Conservation (phyloP, 1,139 yeast species). For the Debaryomyces udenii region DNA sequence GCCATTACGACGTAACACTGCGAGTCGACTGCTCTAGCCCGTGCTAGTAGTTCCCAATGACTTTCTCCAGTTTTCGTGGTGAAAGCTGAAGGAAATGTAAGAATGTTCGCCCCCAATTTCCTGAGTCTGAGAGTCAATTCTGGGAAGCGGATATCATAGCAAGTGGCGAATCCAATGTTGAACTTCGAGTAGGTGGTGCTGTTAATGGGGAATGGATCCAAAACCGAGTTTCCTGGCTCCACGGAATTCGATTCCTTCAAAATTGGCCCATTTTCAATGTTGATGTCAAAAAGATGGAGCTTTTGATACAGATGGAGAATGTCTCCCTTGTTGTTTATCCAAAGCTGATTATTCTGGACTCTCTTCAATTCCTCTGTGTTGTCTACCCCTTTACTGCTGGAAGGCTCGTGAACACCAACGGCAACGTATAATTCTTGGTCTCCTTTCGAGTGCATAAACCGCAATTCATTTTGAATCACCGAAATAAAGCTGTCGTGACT, state of each 20-base stretch:
- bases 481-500: conserved; percentile 55
- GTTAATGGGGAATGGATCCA: conserved; percentile 51
- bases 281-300: conserved; percentile 87
- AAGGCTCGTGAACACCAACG: conserved; percentile 85
- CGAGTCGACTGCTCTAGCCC: conserved; percentile 84
- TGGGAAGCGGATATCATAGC: conserved; percentile 90
- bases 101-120: conserved; percentile 70
- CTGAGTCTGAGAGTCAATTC: conserved; percentile 72
- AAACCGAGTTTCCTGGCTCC: conserved; percentile 67
- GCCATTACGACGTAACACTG: conserved; percentile 90
- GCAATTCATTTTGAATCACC: conserved; percentile 53
- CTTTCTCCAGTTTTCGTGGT: conserved; percentile 89
- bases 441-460: conserved; percentile 16
- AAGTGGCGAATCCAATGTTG: conserved; percentile 71
- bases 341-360: conserved; percentile 71
- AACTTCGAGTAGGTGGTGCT: conserved; percentile 34
- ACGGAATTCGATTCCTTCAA: conserved; percentile 78
- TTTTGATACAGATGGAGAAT: conserved; percentile 75
- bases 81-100: conserved; percentile 90
- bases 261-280: conserved; percentile 73
- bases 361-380: conserved; percentile 27
- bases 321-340: conserved; percentile 67
- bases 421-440: conserved; percentile 34
- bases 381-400: conserved; percentile 17
- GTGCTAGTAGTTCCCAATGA: conserved; percentile 83